Conservation (phyloP, 176 grass and related monocot genomes). For the Alopecurus myosuroides region DNA sequence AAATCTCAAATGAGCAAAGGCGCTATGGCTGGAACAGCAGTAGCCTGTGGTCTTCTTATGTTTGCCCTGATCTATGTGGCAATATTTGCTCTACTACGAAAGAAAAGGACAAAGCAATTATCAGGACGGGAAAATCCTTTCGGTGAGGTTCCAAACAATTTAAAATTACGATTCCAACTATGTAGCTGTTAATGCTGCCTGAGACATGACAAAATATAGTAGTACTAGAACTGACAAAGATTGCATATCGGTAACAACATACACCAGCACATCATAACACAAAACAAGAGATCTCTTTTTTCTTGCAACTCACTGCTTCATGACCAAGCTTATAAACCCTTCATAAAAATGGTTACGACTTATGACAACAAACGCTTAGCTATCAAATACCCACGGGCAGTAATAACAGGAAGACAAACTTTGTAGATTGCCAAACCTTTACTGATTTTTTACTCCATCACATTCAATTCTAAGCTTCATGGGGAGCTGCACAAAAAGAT, state of each 20-base stretch:
- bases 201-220: not conserved
- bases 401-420: conserved; percentile 3
- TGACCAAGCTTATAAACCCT: not conserved
- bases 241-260: not conserved
- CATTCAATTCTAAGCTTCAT: conserved; percentile 61
- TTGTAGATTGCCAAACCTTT: not conserved
- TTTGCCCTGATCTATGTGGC: conserved; percentile 40
- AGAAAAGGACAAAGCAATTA: conserved; percentile 36
- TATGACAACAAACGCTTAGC: conserved; percentile 2
- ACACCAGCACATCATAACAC: not conserved
- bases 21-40: conserved; percentile 59
- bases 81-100: conserved; percentile 59
- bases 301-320: not conserved
- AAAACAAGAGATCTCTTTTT: not conserved
- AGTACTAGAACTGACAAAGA: conserved; percentile 1
- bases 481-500: conserved; percentile 52
- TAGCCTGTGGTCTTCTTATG: conserved; percentile 50
- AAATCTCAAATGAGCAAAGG: conserved; percentile 44
- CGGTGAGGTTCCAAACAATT: conserved; percentile 42
- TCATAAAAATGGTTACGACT: not conserved
- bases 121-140: conserved; percentile 60
- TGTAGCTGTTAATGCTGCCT: not conserved
- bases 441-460: not conserved
- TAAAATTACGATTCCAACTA: not conserved
- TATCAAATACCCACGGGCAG: conserved; percentile 5